Conservation (phyloP, 2,329 filamentous ascomycete genomes). For the Aureobasidium leucospermi region DNA sequence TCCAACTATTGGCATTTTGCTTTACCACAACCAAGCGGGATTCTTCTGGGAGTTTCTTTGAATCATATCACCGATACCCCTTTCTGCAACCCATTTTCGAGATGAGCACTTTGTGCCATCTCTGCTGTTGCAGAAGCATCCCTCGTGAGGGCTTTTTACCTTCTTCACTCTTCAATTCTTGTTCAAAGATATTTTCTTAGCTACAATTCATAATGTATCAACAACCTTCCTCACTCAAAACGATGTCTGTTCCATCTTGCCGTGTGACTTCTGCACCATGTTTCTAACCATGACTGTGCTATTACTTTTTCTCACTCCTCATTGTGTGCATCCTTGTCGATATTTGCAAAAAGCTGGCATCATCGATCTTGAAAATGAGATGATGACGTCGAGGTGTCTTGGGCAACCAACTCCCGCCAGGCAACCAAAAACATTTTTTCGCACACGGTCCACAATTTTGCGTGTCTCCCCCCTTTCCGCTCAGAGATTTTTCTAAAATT, state of each 20-base stretch:
- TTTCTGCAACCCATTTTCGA: neutral
- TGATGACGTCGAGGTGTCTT: neutral
- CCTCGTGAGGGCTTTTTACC: neutral
- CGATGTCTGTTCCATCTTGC: neutral
- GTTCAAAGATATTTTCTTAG: neutral
- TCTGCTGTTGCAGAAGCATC: neutral
- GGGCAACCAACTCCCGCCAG: neutral
- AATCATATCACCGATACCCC: conserved; percentile 1
- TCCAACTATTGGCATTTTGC: neutral
- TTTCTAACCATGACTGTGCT: neutral
- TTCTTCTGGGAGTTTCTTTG: neutral
- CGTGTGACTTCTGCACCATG: neutral
- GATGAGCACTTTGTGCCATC: neutral
- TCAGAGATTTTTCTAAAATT: neutral
- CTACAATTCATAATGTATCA: neutral
- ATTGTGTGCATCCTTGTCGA: neutral
- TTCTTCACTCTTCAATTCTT: neutral
- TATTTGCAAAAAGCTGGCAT: neutral
- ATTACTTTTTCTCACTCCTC: neutral
- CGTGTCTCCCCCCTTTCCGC: neutral
- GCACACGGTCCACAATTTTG: neutral
- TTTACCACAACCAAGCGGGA: neutral
- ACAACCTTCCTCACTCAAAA: neutral
- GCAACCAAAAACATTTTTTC: neutral
- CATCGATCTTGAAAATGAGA: conserved; percentile 3